phyloP scores from a whole-genome alignment of 1,139 yeast species.

The Eremothecium coryli region DNA sequence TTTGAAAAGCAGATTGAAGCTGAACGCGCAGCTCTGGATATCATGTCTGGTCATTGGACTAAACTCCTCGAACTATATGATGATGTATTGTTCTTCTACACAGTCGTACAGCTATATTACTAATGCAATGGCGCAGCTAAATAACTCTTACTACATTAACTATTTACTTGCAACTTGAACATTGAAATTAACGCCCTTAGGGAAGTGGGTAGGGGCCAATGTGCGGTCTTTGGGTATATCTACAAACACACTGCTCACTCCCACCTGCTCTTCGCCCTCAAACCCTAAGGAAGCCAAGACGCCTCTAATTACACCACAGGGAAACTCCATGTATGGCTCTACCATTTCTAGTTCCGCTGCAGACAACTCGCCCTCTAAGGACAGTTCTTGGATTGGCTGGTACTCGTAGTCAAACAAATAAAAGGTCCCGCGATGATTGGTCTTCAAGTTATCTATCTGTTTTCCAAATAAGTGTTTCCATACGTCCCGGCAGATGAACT shows the following conservation, averaged over 20 bases:
- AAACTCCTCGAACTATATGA: no score
- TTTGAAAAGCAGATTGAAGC: no score
- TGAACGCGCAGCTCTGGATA: no score
- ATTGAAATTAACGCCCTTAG: constrained; percentile 29
- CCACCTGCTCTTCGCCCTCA: constrained; percentile 18
- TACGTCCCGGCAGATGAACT: constrained; percentile 83
- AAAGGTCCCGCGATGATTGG: constrained; percentile 67
- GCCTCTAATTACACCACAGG: constrained; percentile 79
- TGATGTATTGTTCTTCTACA: no score
- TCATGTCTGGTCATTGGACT: no score
- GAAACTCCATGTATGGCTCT: constrained; percentile 58
- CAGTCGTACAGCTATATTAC: no score
- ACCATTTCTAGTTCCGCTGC: constrained; percentile 34
- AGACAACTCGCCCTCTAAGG: constrained; percentile 16
- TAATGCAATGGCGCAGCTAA: no score
- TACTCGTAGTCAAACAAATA: constrained; percentile 28
- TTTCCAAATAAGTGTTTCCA: constrained; percentile 76
- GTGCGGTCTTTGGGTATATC: constrained; percentile 22
- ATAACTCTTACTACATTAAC: no score
- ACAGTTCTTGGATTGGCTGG: constrained; percentile 21
- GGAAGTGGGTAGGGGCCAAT: constrained; percentile 11
- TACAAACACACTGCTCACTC: constrained; percentile 24
- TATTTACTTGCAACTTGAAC: constrained; percentile 19
- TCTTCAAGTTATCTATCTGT: constrained; percentile 84
- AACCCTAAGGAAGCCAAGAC: constrained; percentile 38